A percentile compares a stretch with the other conserved stretches of the same genome.
Evolutionary conservation across 371 early-diverging fungal species (phyloP).

Genomic region (Mucor indicus): DNA sequence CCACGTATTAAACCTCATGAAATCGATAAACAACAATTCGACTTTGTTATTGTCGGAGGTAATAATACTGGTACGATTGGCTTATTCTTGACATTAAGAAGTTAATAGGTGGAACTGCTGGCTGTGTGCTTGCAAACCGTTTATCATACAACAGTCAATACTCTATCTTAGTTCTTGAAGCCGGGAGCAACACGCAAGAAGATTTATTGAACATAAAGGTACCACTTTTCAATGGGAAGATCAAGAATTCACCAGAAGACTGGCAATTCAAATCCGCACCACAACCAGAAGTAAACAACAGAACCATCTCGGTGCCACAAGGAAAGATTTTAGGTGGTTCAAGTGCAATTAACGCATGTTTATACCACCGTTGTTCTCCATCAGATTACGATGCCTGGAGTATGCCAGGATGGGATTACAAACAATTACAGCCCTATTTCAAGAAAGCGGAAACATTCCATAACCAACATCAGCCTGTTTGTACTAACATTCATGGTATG

Average conservation of each 20-base stretch:
- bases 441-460: constrained; percentile 21
- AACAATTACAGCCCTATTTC: constrained; percentile 17
- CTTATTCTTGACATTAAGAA: background rate
- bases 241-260: constrained; percentile 16
- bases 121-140: constrained; percentile 28
- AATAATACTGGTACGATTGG: background rate
- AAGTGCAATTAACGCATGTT: constrained; percentile 36
- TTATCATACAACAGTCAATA: constrained; percentile 7
- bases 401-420: constrained; percentile 14
- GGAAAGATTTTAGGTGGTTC: constrained; percentile 41
- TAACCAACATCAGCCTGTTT: background rate
- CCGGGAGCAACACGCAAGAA: constrained; percentile 12
- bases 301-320: constrained; percentile 22
- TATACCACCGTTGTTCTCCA: constrained; percentile 34
- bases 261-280: constrained; percentile 14
- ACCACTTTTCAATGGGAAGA: constrained; percentile 14
- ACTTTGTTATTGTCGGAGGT: constrained; percentile 22
- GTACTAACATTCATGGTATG: constrained; percentile 12
- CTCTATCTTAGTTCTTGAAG: constrained; percentile 20
- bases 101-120: constrained; percentile 21
- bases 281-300: constrained; percentile 11
- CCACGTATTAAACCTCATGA: constrained; percentile 8
- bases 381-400: constrained; percentile 25
- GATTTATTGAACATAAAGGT: constrained; percentile 7
- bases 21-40: constrained; percentile 3